Base-by-base conservation (phyloP, 768 basidiomycete genomes). In the Trichaptum fuscoviolaceum region DNA sequence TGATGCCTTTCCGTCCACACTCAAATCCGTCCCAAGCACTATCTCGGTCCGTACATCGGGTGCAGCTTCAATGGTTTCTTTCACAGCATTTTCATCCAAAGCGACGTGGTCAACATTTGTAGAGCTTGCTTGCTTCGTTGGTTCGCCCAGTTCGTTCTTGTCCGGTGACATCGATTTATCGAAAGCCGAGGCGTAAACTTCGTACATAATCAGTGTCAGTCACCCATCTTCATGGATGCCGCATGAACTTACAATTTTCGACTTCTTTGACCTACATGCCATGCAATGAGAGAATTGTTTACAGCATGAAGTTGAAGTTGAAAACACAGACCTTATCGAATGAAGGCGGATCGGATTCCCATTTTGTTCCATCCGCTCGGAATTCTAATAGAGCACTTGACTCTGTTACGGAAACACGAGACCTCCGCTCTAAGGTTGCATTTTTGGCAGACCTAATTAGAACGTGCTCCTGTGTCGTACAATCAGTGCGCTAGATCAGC, bases 361-460 rank as follows among this genome's bases (percentile, higher is more conserved):
- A 34, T 34, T 61, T 18, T 61, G 6, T 34, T 34, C 30, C 59
- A 23, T 61, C 25, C 10, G 42, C 42, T 12, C 42, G 12, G 42
- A 52, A 52, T 52, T 61, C 59, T 24, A 61, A 20, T 5, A 25
- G 24, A 12, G 30, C 30, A 24, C 59, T 61, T 61, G 59, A 15
- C 59, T 61, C 25, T 34, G 59, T 61, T 15, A 61, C 30, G 30
- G 59, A 61, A 23, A 61, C 59, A 12, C 59, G 59, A 25, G 59
- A 34, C 30, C 9, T 25, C 23, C 23, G 4, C 23, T 3, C 15
- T 18, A 17, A 9, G 3, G 42, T 52, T 23, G 59, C 23, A 4
- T 34, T 61, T 61, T 20, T 9, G 5, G 59, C 10, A 25, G 59
- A 61, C 5, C 23, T 9, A 9, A 5, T 34, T 61, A 61, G 2